phyloP scores from a whole-genome alignment of 2,329 filamentous ascomycete genomes.

The Fusarium sp. region DNA sequence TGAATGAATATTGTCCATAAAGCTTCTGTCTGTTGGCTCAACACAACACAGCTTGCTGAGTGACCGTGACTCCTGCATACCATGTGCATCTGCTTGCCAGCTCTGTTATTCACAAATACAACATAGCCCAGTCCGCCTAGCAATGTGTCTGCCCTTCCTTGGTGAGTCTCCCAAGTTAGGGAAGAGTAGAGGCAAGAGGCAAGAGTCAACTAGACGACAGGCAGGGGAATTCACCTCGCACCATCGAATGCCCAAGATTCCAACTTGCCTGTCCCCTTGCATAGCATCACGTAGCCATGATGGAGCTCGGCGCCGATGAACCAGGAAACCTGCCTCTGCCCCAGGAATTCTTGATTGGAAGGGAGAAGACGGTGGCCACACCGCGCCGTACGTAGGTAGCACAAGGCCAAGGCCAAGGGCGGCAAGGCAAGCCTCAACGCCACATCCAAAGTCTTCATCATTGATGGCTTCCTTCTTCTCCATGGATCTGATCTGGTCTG shows the following conservation, averaged over 20 bases:
- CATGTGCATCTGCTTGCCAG: not conserved
- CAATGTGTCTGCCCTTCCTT: not conserved
- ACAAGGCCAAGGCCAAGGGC: not conserved
- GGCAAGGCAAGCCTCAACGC: slow-evolving; percentile 9
- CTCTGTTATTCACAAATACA: not conserved
- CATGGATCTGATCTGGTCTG: not conserved
- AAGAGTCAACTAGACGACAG: not conserved
- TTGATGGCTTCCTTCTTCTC: not conserved
- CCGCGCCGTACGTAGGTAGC: not conserved
- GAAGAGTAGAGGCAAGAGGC: not conserved
- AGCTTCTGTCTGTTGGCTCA: not conserved
- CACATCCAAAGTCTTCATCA: not conserved
- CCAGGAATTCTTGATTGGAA: slow-evolving; percentile 7
- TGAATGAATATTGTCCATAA: slow-evolving; percentile 6
- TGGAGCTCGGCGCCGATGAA: not conserved
- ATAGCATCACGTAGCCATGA: slow-evolving; percentile 9
- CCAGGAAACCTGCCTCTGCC: not conserved
- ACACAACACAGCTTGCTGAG: not conserved
- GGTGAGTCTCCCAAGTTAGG: not conserved
- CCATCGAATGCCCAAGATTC: not conserved
- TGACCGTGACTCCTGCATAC: not conserved
- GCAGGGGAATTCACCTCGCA: not conserved
- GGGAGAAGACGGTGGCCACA: not conserved
- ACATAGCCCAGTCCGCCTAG: not conserved
- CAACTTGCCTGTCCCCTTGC: slow-evolving; percentile 8